Evolutionary conservation across 805 yeast species (phyloP).

Genomic region (Diddensiella transvaalensis): DNA sequence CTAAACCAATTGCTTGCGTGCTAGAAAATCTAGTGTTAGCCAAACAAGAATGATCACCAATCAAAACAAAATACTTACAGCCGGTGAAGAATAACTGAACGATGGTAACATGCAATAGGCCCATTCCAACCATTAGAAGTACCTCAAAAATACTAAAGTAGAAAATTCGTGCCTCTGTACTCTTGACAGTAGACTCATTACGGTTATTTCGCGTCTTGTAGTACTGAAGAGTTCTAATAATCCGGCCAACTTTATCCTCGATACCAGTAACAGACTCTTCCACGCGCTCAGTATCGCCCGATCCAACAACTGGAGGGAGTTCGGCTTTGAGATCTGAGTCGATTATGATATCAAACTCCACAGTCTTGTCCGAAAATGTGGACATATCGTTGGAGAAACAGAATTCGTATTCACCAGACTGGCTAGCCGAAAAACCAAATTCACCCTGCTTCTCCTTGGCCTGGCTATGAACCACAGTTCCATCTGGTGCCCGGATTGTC

Average conservation of each 20-base stretch:
- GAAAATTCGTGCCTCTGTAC: constrained; percentile 74
- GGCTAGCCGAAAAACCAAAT: constrained; percentile 62
- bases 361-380: constrained; percentile 74
- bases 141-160: constrained; percentile 73
- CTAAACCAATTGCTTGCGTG: constrained; percentile 35
- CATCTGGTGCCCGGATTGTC: constrained; percentile 51
- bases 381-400: constrained; percentile 83
- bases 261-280: constrained; percentile 30
- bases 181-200: constrained; percentile 82
- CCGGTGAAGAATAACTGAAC: constrained; percentile 76
- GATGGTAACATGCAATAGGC: constrained; percentile 69
- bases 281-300: constrained; percentile 29
- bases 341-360: constrained; percentile 70
- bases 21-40: constrained; percentile 1
- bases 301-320: constrained; percentile 45
- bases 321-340: constrained; percentile 51
- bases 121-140: constrained; percentile 70
- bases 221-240: constrained; percentile 52
- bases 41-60: not conserved
- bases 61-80: constrained; percentile 6
- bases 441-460: constrained; percentile 75
- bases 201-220: constrained; percentile 88
- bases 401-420: constrained; percentile 77
- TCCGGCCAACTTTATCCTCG: constrained; percentile 29
- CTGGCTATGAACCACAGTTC: constrained; percentile 50